Percentiles rank a stretch among this genome's conserved stretches.
These are phyloP conservation scores for Ambrosia trifida DNA, from an alignment of 129 eudicot species.

Conservation along the genomic window DNA sequence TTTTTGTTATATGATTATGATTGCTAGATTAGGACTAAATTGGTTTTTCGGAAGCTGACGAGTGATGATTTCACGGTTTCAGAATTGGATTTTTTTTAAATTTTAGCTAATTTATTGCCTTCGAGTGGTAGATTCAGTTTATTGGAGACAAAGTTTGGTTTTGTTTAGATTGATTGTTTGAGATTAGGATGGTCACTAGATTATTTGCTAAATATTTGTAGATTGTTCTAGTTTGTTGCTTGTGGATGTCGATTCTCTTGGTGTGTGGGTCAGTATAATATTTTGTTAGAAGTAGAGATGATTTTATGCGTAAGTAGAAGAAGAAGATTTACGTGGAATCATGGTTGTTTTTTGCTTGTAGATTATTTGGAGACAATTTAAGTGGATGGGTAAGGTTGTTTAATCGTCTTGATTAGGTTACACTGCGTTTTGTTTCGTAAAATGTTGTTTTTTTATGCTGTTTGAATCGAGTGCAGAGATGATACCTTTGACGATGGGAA, in stretches of 20 bases:
- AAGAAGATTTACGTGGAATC: slow-evolving; percentile 9
- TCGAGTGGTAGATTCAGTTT: not conserved
- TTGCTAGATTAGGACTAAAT: no score
- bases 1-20: no score
- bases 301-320: slow-evolving; percentile 2
- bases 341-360: slow-evolving; percentile 10
- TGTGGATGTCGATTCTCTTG: not conserved
- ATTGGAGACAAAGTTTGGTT: slow-evolving; percentile 1
- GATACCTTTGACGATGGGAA: not conserved
- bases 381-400: not conserved
- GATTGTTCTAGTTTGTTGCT: slow-evolving; percentile 12
- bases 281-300: not conserved
- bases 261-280: not conserved
- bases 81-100: no score
- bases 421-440: not conserved
- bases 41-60: no score
- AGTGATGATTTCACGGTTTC: no score
- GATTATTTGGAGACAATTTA: not conserved
- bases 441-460: not conserved
- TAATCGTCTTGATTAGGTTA: not conserved
- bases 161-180: slow-evolving; percentile 7
- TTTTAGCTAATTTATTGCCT: slow-evolving; percentile 4
- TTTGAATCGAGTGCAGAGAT: not conserved
- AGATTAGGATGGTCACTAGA: not conserved
- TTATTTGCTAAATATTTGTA: not conserved